Base-by-base conservation (phyloP, 1,284 basidiomycete species). In the Puccinia horiana region DNA sequence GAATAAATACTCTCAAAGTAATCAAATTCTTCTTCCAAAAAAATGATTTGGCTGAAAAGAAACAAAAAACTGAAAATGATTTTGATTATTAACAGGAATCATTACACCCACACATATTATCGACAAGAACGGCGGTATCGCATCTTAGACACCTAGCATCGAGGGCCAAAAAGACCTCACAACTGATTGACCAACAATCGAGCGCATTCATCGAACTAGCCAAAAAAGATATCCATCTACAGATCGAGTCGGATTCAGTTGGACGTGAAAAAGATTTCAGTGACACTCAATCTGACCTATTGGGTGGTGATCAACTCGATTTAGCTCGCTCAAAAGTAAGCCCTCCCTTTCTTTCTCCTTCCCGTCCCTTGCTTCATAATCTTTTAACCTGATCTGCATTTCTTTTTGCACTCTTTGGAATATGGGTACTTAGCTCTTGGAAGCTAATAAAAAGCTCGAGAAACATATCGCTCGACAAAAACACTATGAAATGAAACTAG, bases 301-400 rank as follows among this genome's bases (percentile, higher is more conserved):
- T 73, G 47, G 70, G 70, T 26, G 70, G 37, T 14, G 70, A 73
- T 54, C 70, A 73, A 54, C 70, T 73, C 47, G 70, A 73, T 54
- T 40, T 73, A 23, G 70, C 70, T 52, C 70, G 70, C 52, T 54
- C 70, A 52, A 73, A 73, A 49, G 47, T 73, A n/a, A 5, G 8
- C 37, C 35, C 26, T 69, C 44, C 35, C 2, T 8, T 37, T 12
- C 23, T 14, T n/a, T 44, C 44, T 29, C 40, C 20, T 49, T n/a
- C 23, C n/a, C 44, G 4, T 16, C 47, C 32, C 29, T 61, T 26
- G 1, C 29, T 35, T 14, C 52, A 54, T 4, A 18, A 58, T 26
- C 23, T 65, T 5, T 42, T 12, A 18, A 65, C 20, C 18, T 32
- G 20, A 18, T 37, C 16, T 12, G 3, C 20, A 40, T 9, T n/a